phyloP scores from a whole-genome alignment of 306 rosid genomes.

The Senna tora region DNA sequence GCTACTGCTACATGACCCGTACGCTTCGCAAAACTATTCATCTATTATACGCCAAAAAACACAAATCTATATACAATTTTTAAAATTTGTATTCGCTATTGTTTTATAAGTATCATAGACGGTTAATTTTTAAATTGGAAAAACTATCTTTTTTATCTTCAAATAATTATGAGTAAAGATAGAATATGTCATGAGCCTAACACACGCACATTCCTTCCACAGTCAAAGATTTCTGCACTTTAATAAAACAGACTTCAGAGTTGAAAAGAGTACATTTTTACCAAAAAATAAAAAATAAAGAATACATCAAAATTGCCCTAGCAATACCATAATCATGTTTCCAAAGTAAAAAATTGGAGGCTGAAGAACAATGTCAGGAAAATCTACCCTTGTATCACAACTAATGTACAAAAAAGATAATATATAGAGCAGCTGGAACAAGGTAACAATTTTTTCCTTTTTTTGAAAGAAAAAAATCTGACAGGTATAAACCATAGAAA shows the following conservation, averaged over 20 bases:
- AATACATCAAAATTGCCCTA: background rate
- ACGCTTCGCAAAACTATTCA: too few relatives aligned
- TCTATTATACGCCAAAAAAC: too few relatives aligned
- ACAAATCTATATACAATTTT: too few relatives aligned
- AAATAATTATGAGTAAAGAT: too few relatives aligned
- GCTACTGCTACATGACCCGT: too few relatives aligned
- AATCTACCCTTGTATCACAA: conserved; percentile 30
- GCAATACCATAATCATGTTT: conserved; percentile 4
- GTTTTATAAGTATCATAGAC: too few relatives aligned
- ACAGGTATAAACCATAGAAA: conserved; percentile 34
- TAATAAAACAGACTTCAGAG: background rate
- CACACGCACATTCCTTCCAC: too few relatives aligned
- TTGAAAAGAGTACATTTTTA: background rate
- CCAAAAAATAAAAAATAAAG: too few relatives aligned
- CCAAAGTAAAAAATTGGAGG: background rate
- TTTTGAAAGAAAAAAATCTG: conserved; percentile 37
- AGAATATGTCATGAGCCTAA: too few relatives aligned
- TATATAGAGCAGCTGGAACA: conserved; percentile 11
- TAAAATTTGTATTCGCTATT: too few relatives aligned
- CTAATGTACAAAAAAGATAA: conserved; percentile 26
- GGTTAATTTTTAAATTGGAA: too few relatives aligned
- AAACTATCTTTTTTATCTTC: too few relatives aligned
- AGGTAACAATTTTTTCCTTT: background rate
- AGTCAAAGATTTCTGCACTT: background rate
- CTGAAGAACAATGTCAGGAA: background rate